Conservation (phyloP, 2,329 filamentous ascomycete species). For the Clarireedia monteithiana region DNA sequence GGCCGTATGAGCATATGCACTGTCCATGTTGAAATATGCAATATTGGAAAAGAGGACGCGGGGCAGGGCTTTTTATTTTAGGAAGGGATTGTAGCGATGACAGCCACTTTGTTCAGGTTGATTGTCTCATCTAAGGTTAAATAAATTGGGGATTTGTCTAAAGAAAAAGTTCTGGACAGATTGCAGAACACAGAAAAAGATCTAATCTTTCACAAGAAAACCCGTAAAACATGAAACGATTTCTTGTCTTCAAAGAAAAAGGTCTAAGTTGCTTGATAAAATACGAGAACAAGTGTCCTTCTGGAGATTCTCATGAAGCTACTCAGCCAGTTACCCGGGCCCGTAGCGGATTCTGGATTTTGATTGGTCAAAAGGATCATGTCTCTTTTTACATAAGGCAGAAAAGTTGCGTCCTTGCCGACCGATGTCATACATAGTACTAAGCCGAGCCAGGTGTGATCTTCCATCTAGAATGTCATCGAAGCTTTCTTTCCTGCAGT, state of each 20-base stretch:
- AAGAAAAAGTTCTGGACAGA: constrained; percentile 1
- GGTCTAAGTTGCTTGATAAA: neutral
- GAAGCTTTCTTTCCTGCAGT: too few relatives aligned
- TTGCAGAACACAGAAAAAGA: neutral
- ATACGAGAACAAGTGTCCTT: neutral
- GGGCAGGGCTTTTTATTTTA: neutral
- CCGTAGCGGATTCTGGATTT: too few relatives aligned
- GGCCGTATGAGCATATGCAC: constrained; percentile 51
- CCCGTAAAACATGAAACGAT: neutral
- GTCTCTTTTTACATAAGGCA: too few relatives aligned
- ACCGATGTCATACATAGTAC: too few relatives aligned
- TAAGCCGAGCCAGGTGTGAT: too few relatives aligned
- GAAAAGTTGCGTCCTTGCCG: too few relatives aligned
- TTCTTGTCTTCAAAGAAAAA: neutral
- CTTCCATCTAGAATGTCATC: too few relatives aligned
- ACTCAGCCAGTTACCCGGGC: too few relatives aligned
- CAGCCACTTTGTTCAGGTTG: constrained; percentile 8
- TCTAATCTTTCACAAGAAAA: neutral
- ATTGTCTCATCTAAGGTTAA: constrained; percentile 8
- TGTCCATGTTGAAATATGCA: constrained; percentile 43
- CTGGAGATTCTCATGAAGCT: neutral
- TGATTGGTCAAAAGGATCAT: too few relatives aligned
- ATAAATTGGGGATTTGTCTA: neutral
- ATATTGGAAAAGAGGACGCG: neutral
- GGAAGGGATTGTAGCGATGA: constrained; percentile 8